A percentile compares a stretch with the other conserved stretches of the same genome.
Evolutionary conservation across 2,329 filamentous ascomycete species (phyloP).

Genomic region (Nemania serpens): DNA sequence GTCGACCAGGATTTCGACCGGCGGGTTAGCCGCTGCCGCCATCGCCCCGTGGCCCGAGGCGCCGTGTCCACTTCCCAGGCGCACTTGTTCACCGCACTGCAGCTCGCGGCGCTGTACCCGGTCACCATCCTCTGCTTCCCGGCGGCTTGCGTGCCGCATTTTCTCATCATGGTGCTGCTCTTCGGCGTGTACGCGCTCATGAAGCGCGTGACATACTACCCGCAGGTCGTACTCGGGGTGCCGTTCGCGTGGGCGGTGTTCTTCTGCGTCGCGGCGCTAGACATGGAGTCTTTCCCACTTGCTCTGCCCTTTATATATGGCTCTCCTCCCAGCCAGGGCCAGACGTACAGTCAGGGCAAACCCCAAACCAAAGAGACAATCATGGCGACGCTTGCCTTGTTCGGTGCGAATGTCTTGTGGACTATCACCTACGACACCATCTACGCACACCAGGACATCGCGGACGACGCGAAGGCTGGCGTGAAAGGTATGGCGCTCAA

Average conservation of each 20-base stretch:
- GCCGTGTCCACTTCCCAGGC: slow-evolving; percentile 44
- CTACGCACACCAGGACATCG: slow-evolving; percentile 32
- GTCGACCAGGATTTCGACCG: slow-evolving; percentile 60
- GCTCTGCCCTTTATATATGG: not conserved
- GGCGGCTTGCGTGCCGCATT: slow-evolving; percentile 8
- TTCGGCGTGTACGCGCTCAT: slow-evolving; percentile 54
- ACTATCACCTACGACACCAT: slow-evolving; percentile 29
- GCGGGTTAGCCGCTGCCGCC: slow-evolving; percentile 54
- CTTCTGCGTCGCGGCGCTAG: slow-evolving; percentile 52
- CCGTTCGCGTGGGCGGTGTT: slow-evolving; percentile 56
- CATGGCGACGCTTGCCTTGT: slow-evolving; percentile 15
- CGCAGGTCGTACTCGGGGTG: slow-evolving; percentile 55
- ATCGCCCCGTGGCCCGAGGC: slow-evolving; percentile 55
- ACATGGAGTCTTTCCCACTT: slow-evolving; percentile 40
- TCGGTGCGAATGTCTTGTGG: slow-evolving; percentile 27
- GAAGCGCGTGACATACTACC: slow-evolving; percentile 58
- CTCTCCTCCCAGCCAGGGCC: not conserved
- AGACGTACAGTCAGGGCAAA: no score
- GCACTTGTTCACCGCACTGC: slow-evolving; percentile 49
- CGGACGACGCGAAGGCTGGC: slow-evolving; percentile 29
- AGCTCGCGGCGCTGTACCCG: slow-evolving; percentile 40
- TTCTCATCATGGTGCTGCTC: slow-evolving; percentile 45
- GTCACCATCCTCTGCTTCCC: slow-evolving; percentile 40
- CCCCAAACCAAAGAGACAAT: not conserved
- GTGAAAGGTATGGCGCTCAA: slow-evolving; percentile 30